phyloP scores from a whole-genome alignment of 495 filamentous ascomycete species.

The Daldinia concentrica region DNA sequence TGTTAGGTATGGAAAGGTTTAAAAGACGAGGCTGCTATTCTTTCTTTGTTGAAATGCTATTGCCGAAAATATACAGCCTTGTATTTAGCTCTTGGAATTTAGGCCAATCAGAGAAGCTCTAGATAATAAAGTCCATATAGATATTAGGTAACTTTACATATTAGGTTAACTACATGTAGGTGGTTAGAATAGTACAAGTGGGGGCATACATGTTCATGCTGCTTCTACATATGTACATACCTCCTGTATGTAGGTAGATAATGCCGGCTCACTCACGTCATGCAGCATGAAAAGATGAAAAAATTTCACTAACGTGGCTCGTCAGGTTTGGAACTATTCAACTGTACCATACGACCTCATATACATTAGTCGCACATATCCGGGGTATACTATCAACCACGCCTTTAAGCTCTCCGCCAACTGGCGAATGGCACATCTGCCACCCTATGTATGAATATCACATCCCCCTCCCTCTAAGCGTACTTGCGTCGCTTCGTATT shows the following conservation, averaged over 20 bases:
- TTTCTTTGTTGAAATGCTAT: conserved; percentile 29
- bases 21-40: conserved; percentile 26
- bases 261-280: conserved; percentile 2
- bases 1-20: neutral
- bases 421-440: conserved; percentile 21
- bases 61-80: conserved; percentile 29
- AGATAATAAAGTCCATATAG: conserved; percentile 12
- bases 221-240: neutral
- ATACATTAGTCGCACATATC: conserved; percentile 50
- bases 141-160: too few relatives aligned
- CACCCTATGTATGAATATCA: conserved; percentile 34
- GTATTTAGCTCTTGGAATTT: conserved; percentile 15
- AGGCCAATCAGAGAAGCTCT: conserved; percentile 17
- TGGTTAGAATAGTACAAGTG: neutral
- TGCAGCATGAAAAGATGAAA: neutral
- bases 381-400: conserved; percentile 46
- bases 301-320: conserved; percentile 5
- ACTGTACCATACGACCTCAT: conserved; percentile 52
- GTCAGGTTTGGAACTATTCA: conserved; percentile 33
- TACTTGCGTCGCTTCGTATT: conserved; percentile 35
- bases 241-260: neutral
- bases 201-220: neutral
- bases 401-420: conserved; percentile 34
- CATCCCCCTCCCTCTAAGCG: conserved; percentile 4
- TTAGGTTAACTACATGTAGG: too few relatives aligned